Percentiles rank a stretch among this genome's conserved stretches.
Evolutionary conservation across 148 eudicot species (phyloP).

Genomic region (Rhododendron simsii): DNA sequence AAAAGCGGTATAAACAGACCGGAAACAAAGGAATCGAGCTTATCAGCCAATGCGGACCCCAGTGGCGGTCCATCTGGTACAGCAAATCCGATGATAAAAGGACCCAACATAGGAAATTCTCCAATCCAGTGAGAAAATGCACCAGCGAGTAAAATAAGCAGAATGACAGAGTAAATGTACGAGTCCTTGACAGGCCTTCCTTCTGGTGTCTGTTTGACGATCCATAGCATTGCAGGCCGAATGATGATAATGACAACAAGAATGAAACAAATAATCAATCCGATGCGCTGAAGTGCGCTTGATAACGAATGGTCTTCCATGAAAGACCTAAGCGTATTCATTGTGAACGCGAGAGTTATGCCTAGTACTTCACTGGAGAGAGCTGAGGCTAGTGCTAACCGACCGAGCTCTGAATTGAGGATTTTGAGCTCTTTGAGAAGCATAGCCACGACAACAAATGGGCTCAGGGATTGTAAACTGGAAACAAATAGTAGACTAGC

Average conservation of each 20-base stretch:
- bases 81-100: constrained; percentile 26
- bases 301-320: not conserved
- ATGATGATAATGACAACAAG: constrained; percentile 12
- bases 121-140: constrained; percentile 11
- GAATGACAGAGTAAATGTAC: constrained; percentile 10
- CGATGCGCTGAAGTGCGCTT: not conserved
- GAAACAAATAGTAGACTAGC: not conserved
- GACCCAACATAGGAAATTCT: constrained; percentile 27
- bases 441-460: constrained; percentile 23
- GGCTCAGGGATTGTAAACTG: constrained; percentile 5
- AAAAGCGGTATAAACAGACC: constrained; percentile 26
- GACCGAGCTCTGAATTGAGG: constrained; percentile 35
- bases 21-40: constrained; percentile 25
- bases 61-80: constrained; percentile 40
- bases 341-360: not conserved
- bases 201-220: constrained; percentile 31
- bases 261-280: not conserved
- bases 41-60: constrained; percentile 29
- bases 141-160: constrained; percentile 13
- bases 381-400: constrained; percentile 20
- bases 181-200: constrained; percentile 32
- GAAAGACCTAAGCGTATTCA: not conserved
- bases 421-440: constrained; percentile 29
- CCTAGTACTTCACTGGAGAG: constrained; percentile 7
- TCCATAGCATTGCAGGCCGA: constrained; percentile 25